Percentiles rank a stretch among this genome's conserved stretches.
Conservation (phyloP, 495 filamentous ascomycete genomes). For the Talaromyces liani region DNA sequence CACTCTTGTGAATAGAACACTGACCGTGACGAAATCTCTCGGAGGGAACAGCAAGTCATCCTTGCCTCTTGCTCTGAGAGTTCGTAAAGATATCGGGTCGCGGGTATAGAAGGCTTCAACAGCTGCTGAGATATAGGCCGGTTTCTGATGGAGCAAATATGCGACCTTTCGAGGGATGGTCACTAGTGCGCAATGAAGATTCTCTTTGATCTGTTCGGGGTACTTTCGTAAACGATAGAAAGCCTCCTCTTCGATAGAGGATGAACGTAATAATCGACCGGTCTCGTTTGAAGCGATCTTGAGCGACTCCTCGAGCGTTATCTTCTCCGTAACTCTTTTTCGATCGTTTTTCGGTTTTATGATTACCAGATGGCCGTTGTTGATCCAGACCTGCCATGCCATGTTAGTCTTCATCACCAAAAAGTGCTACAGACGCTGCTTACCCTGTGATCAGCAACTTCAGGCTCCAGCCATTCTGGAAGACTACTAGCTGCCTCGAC, state of each 20-base stretch:
- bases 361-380: slow-evolving; percentile 64
- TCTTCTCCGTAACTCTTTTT: slow-evolving; percentile 31
- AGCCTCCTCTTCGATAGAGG: slow-evolving; percentile 75
- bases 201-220: slow-evolving; percentile 60
- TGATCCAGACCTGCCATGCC: slow-evolving; percentile 59
- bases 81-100: slow-evolving; percentile 69
- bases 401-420: neutral
- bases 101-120: slow-evolving; percentile 90
- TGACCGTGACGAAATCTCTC: slow-evolving; percentile 68
- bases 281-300: slow-evolving; percentile 46
- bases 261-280: slow-evolving; percentile 51
- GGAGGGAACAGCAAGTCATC: slow-evolving; percentile 58
- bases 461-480: slow-evolving; percentile 87
- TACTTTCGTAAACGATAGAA: slow-evolving; percentile 83
- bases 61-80: slow-evolving; percentile 46
- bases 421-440: neutral
- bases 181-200: slow-evolving; percentile 62
- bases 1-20: slow-evolving; percentile 74
- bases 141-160: slow-evolving; percentile 66
- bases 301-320: slow-evolving; percentile 55
- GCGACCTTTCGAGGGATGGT: slow-evolving; percentile 77
- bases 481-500: slow-evolving; percentile 87
- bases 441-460: slow-evolving; percentile 77
- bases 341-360: slow-evolving; percentile 50
- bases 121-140: slow-evolving; percentile 70